Conservation (phyloP, 148 eudicot species). For the Vaccinium macrocarpon region DNA sequence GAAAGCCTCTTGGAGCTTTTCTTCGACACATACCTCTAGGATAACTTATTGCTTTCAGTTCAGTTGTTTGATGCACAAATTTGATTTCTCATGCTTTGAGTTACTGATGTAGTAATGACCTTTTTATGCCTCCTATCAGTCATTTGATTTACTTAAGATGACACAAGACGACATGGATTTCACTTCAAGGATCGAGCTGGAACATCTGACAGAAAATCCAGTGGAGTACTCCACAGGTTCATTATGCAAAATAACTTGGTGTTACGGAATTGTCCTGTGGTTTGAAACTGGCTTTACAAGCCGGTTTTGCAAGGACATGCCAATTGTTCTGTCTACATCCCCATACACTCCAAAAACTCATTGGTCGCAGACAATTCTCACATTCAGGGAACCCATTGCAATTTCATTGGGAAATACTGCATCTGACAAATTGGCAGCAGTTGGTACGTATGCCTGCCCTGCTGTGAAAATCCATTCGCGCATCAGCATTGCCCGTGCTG, state of each 20-base stretch:
- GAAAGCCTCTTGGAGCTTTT: background rate
- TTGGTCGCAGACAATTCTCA: conserved; percentile 86
- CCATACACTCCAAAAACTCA: conserved; percentile 74
- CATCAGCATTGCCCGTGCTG: conserved; percentile 85
- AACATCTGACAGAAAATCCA: conserved; percentile 23
- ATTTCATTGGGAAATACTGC: conserved; percentile 37
- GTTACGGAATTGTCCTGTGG: conserved; percentile 86
- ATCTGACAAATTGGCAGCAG: conserved; percentile 29
- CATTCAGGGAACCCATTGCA: conserved; percentile 77
- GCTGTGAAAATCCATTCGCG: conserved; percentile 60
- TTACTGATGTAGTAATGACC: background rate
- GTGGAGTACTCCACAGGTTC: conserved; percentile 9
- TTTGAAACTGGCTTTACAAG: conserved; percentile 85
- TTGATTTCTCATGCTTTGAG: conserved; percentile 3
- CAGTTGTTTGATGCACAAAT: background rate
- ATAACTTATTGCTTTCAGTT: background rate
- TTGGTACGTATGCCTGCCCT: conserved; percentile 63
- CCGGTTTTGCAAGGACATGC: conserved; percentile 74
- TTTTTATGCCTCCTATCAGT: conserved; percentile 37
- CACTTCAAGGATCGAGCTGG: conserved; percentile 67
- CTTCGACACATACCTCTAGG: background rate
- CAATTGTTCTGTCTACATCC: conserved; percentile 72
- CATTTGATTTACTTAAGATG: conserved; percentile 82
- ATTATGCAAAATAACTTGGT: conserved; percentile 36
- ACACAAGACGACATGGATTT: conserved; percentile 75